Base-by-base conservation (phyloP, 192 early-diverging fungal genomes). In the Chytriomyces confervae region DNA sequence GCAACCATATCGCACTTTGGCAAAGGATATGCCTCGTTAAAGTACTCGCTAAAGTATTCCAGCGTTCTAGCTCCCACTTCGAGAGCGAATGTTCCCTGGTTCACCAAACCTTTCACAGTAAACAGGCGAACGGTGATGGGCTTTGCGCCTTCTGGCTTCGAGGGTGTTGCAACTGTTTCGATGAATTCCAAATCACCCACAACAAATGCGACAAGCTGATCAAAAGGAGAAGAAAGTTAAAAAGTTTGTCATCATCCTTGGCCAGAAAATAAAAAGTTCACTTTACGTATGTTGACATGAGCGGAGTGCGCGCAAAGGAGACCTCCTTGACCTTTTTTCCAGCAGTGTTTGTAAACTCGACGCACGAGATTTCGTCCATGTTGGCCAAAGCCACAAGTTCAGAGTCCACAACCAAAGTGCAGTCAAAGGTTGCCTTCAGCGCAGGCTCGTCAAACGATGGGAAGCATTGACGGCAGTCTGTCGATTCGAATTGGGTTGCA, bases 361-460 rank as follows among this genome's bases (percentile, higher is more conserved):
- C 93, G 24, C 89, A 87, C n/a, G 46, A 50, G 47, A 92, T 81
- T 44, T 90, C 89, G 65, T 95, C 87, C 94, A 97, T 98, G 86
- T 99, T 99, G 60, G 95, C 95, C 49, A 99, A 85, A 10, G 95
- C 96, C 20, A 89, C 91, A 53, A 95, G 84, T 11, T 91, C 86
- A 44, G 86, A 86, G 43, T 85, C 87, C 45, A 98, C 94, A 60
- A 90, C 86, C 74, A 98, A 85, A 6, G 92, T 95, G 49, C 96
- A 88, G 76, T 96, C 94, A 69, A 98, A 99, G 0, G 94, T 96
- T 36, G 96, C 95, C 86, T 99, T 99, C 62, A 94, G 88, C 69
- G 91, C 88, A 49, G 97, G 97, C 88, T 98, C 97, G 85, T 99
- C 96, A 91, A 92, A 97, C 84, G 92, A 97, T 18, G 96, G 97